Evolutionary conservation across 768 basidiomycete genomes (phyloP), one percentile per base, ranked within the genome.

Genomic region (Lyophyllum shimeji): DNA sequence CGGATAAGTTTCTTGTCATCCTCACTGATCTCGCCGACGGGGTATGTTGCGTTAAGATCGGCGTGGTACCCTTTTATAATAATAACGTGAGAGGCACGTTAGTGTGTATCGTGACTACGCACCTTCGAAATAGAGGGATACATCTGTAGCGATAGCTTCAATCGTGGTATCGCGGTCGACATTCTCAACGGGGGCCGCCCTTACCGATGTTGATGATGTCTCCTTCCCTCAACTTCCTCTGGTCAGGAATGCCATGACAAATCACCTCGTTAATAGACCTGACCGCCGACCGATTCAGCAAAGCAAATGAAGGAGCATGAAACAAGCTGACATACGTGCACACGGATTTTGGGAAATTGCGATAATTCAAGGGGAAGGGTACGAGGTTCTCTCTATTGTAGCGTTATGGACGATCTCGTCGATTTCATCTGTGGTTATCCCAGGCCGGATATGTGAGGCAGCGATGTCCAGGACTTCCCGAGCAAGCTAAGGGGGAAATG

Each of bases 211-310:
- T 99, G 69, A 98, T 77, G 61, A 98, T 98, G 73, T 99, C 97
- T 17, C 97, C 97, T 61, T 98, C 93, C 64, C 81, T 81, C 60
- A 95, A 71, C 64, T 85, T 87, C 59, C 90, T 76, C 66, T 89
- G 80, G 74, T 96, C 93, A 34, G 95, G 95, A 59, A 96, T 95
- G 54, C 96, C 97, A 70, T 99, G 97, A 70, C 97, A 98, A 64
- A 99, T 95, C 49, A 83, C 89, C 71, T 98, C 96, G 70, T 99
- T 99, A 21, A 98, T 74, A 40, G 93, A 95, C 20, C 92, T 92
- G 62, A 46, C 45, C 52, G 50, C n/a, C 47, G 42, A 23, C 33
- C n/a, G n/a, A n/a, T 29, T 50, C 46, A 46, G 53, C 21, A 50
- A 15, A 37, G 24, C 37, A 25, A 27, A 33, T 12, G 50, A 46